Base-by-base conservation (phyloP, 352 stramenopile genomes). In the Phytopythium helicoides region DNA sequence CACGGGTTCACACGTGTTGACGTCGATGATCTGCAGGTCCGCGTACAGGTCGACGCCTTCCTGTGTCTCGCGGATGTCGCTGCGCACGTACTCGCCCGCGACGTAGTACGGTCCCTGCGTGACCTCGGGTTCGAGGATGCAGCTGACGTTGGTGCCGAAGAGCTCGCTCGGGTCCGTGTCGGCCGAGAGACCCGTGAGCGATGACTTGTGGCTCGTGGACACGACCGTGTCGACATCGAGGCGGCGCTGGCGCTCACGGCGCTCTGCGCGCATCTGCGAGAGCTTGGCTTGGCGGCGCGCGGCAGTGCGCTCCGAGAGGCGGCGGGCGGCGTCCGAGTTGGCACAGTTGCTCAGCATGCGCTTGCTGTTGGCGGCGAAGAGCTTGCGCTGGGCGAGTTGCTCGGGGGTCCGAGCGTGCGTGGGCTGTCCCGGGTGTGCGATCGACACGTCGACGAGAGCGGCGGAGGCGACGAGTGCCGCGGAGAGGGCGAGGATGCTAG, bases 361-460 rank as follows among this genome's bases (percentile, higher is more conserved):
- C 26, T 60, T 60, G 36, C 50, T 53, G 15, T 64, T 57, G 40
- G 51, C 40, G 39, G 56, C 45, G 53, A 66, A 66, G 41, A 66
- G 59, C 9, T 40, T 51, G 18, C 53, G 58, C 21, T 66, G 52
- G 23, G 52, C 53, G 4, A 62, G 46, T 0, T 38, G 35, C 18
- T 56, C 47, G 12, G 47, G 47, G 3, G 58, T 45, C 26, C 56
- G 47, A 2, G 41, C 34, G 16, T 28, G 54, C 19, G 45, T 47
- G 12, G 47, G 57, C 12, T 21, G 31, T 45, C 50, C 54, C 52
- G 61, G 41, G 36, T 66, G 59, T 1, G 54, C 59, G 12, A 31
- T 62, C 0, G 36, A 35, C 21, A 38, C 33, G 48, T 54, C 34
- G 28, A 45, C 28, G 47, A 55, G 44, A 3, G 52, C 34, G 18